Percentiles rank a stretch among this genome's conserved stretches.
Evolutionary conservation across 192 early-diverging fungal genomes (phyloP).

Genomic region (Rhizophagus clarus): DNA sequence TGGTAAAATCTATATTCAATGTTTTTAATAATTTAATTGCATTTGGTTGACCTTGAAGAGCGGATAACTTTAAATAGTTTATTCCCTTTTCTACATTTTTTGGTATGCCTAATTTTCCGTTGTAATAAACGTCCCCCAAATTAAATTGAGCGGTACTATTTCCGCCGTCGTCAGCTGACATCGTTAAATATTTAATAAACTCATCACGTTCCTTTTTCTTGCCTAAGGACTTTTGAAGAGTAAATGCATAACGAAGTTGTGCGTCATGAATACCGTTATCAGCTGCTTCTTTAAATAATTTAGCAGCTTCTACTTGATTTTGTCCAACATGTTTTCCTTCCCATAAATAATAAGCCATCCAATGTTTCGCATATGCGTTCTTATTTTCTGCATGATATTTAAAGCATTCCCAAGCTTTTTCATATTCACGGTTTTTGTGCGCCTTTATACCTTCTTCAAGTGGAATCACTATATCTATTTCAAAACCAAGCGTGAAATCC

Average conservation of each 20-base stretch:
- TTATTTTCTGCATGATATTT: not conserved
- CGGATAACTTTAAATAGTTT: conserved; percentile 9
- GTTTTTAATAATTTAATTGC: conserved; percentile 7
- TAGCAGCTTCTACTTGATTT: not conserved
- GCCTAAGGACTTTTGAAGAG: not conserved
- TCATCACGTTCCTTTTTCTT: not conserved
- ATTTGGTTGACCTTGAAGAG: conserved; percentile 21
- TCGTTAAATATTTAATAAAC: conserved; percentile 12
- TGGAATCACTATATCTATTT: not conserved
- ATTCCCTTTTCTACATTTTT: conserved; percentile 1
- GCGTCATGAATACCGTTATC: conserved; percentile 5
- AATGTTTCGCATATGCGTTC: not conserved
- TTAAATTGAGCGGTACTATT: conserved; percentile 20
- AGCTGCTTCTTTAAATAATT: conserved; percentile 6
- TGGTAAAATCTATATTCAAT: not conserved
- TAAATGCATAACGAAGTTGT: conserved; percentile 20
- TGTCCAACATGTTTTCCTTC: not conserved
- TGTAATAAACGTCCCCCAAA: conserved; percentile 1
- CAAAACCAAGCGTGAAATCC: not conserved
- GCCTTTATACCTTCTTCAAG: conserved; percentile 22
- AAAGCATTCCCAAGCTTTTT: conserved; percentile 26
- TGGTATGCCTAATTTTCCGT: not conserved
- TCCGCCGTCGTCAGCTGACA: conserved; percentile 14
- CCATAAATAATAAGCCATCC: conserved; percentile 19
- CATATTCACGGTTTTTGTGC: not conserved